Base-by-base conservation (phyloP, 2,329 filamentous ascomycete genomes). In the Paraphoma sp. region DNA sequence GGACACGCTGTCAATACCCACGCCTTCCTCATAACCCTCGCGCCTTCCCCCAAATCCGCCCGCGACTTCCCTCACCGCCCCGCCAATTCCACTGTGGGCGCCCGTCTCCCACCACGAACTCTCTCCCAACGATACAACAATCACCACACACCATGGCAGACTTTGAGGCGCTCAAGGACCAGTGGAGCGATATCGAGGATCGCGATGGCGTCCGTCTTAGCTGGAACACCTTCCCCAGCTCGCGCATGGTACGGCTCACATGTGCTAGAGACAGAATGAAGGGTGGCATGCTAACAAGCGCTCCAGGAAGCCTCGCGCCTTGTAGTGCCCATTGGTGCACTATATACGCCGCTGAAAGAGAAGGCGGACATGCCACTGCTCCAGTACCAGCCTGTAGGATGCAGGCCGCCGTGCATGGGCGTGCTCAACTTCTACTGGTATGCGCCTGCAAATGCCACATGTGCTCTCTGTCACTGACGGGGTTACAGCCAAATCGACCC, bases 161-260 rank as follows among this genome's bases (percentile, higher is more conserved):
- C 77, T 96, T 92, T 84, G 93, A 97, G 78, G 86, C 88, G 67
- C 82, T 96, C 67, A 97, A 97, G 82, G 93, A 97, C 80, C 90
- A 94, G 82, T 97, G 93, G 93, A 92, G 89, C 73, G 93, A 97
- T 78, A 89, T 96, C 56, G 95, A 99, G 82, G 95, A 99, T 74
- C 89, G 92, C 68, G 95, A 99, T 87, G 95, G 95, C 59, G 87
- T 98, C 73, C 89, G 95, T 62, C 85, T 99, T 65, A 97, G 94
- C 80, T 99, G 95, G 95, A 99, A 99, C 77, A 96, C 96, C 59
- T 96, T 99, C 74, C 95, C 95, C 48, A 97, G 93, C 82, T 94
- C 94, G 73, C 92, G 95, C 77, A 97, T 99, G 93, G 93, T 78
- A 71, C 28, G 70, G 55, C 43, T 33, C 42, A 43, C 55, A 55